Evolutionary conservation across 352 stramenopile genomes (phyloP), one percentile per base, ranked within the genome.

Genomic region (Globisporangium yorkense): DNA sequence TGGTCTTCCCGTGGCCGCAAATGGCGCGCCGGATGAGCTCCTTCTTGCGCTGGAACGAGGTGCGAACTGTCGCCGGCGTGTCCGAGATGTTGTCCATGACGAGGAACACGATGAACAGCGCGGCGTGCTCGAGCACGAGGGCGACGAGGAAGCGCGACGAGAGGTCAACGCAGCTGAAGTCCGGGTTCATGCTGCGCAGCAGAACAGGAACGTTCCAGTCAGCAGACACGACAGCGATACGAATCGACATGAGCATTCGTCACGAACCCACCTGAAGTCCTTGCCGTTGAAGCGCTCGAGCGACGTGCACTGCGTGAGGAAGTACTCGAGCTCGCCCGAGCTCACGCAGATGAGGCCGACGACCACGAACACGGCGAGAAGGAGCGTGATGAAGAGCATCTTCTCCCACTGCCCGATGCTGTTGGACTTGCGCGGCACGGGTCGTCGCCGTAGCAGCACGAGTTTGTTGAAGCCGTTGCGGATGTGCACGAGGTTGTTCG

Each of bases 391-490:
- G 48, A 90, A 90, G 2, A 94, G 67, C 67, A 89, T 89, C 40
- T 92, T 94, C 54, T 94, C 84, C 84, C 84, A 94, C 53, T 92
- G 84, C 5, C 82, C 82, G 50, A 94, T 92, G 49, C 77, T 92
- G 66, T 94, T 92, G 27, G 84, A 66, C 44, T 92, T 92, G 16
- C 83, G 79, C 9, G 84, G 84, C 39, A 94, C 83, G 3, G 80
- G 80, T 7, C 82, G 71, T 12, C 84, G 73, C 29, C 79, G 75
- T 21, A 89, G 70, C 16, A 94, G 47, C 31, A 89, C 79, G 1
- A 94, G 70, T 48, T 92, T 94, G 66, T 86, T 79, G 65, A 92
- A 94, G 31, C 80, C 82, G 49, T 94, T 94, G 48, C 83, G 80
- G 57, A 94, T 91, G 49, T 94, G 84, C 35, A 94, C 70, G 13